Conservation (phyloP, 495 filamentous ascomycete genomes). For the Antarctomyces pellizariae region DNA sequence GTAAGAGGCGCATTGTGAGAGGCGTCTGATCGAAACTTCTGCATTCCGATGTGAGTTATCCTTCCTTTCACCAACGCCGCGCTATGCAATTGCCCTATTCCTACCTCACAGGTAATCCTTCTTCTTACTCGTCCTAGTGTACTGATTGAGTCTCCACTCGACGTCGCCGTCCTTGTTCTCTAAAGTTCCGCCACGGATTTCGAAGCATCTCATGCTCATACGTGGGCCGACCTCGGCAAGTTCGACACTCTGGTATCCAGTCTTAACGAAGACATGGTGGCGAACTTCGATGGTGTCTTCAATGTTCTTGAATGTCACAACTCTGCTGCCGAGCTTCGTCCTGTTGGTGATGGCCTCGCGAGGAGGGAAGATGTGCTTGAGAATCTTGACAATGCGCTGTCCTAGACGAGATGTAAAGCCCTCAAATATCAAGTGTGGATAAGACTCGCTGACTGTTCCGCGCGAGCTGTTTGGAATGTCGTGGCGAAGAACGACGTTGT, state of each 20-base stretch:
- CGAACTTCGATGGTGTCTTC: slow-evolving; percentile 82
- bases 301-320: slow-evolving; percentile 86
- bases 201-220: slow-evolving; percentile 91
- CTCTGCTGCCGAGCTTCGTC: slow-evolving; percentile 57
- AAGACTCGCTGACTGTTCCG: slow-evolving; percentile 83
- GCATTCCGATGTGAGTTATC: no score
- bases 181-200: slow-evolving; percentile 77
- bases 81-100: slow-evolving; percentile 8
- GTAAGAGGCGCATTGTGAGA: no score
- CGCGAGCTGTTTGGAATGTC: slow-evolving; percentile 75
- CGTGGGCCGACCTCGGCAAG: slow-evolving; percentile 84
- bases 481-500: slow-evolving; percentile 83
- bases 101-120: slow-evolving; percentile 62
- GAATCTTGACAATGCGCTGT: slow-evolving; percentile 59
- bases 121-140: slow-evolving; percentile 76
- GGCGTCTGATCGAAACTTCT: no score
- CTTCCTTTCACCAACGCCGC: slow-evolving; percentile 11
- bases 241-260: slow-evolving; percentile 71
- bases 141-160: slow-evolving; percentile 88
- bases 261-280: slow-evolving; percentile 66
- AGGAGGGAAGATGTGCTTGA: slow-evolving; percentile 90
- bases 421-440: slow-evolving; percentile 90
- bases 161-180: slow-evolving; percentile 93
- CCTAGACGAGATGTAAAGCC: slow-evolving; percentile 74
- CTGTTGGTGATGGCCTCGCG: slow-evolving; percentile 42